Base-by-base conservation (phyloP, 306 rosid species). In the Rubus idaeus region DNA sequence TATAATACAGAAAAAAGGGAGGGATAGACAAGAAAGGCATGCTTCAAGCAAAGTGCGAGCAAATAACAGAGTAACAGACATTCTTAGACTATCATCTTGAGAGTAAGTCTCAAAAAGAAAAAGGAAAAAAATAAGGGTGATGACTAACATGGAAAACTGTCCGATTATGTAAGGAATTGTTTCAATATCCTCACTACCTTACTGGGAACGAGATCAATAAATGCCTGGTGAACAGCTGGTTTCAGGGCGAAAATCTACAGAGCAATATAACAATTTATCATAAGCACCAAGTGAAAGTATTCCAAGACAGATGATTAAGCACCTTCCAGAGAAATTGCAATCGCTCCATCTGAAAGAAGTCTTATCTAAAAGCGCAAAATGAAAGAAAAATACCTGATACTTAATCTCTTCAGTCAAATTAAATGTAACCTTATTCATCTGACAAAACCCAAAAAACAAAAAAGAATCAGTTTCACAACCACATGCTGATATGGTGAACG, bases 141-240 rank as follows among this genome's bases (percentile, higher is more conserved):
- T 41, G 46, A 44, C 51, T 18, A 57, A 17, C 14, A 75, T 35
- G 68, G 70, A 62, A 81, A 60, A 52, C 12, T 76, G 47, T 45
- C 42, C 23, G 61, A 41, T 23, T 20, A 74, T 23, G 65, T 61
- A 74, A 70, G 37, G 85, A 82, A 46, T 44, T 47, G 42, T 51
- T 65, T 35, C 78, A 53, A 69, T 85, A 70, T 71, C 68, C 67
- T 70, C 50, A 60, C 45, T 90, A 95, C 99, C 96, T 92, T 95
- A 62, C 70, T 88, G 55, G 97, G 97, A 78, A 95, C 97, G 67
- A 87, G 85, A 57, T 83, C 86, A 84, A 90, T 88, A 86, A 89
- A 95, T 63, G 97, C 97, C 84, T 80, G 90, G 74, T 90, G 99
- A 81, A 95, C 97, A 44, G 99, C 97, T 80, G 97, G 99, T 85